Evolutionary conservation across 176 grass and related monocot genomes (phyloP).

Genomic region (Bromus sterilis): DNA sequence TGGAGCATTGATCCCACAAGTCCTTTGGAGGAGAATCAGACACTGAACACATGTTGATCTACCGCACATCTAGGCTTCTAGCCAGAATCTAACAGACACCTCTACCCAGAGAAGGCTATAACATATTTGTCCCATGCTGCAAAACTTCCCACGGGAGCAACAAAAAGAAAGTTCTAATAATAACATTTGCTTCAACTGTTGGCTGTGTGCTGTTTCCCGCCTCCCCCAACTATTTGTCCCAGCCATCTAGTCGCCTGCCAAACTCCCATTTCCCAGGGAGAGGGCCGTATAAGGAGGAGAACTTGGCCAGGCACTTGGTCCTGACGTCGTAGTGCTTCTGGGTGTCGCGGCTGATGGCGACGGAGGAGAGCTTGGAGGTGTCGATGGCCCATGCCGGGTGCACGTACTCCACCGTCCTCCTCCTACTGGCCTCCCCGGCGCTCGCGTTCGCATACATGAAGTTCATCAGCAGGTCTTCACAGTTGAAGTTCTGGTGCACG

Average conservation of each 20-base stretch:
- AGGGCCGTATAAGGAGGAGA: slow-evolving; percentile 60
- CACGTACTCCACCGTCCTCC: slow-evolving; percentile 80
- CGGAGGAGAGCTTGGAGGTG: slow-evolving; percentile 86
- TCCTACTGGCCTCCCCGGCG: background rate
- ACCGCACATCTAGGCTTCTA: slow-evolving; percentile 9
- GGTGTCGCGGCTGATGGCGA: slow-evolving; percentile 83
- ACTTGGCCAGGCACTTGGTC: slow-evolving; percentile 78
- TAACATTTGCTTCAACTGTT: slow-evolving; percentile 1
- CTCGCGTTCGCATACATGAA: slow-evolving; percentile 77
- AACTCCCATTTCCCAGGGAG: slow-evolving; percentile 66
- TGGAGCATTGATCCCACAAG: background rate
- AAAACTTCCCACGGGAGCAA: slow-evolving; percentile 14
- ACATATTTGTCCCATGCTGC: slow-evolving; percentile 14
- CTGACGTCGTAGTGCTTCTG: slow-evolving; percentile 77
- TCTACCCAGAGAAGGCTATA: background rate
- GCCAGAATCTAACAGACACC: background rate
- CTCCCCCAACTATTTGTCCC: slow-evolving; percentile 63
- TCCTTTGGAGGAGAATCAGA: background rate
- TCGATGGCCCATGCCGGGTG: slow-evolving; percentile 97
- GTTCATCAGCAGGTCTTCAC: slow-evolving; percentile 94
- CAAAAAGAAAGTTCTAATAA: slow-evolving; percentile 7
- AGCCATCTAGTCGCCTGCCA: slow-evolving; percentile 49
- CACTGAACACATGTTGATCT: background rate
- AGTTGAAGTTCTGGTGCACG: slow-evolving; percentile 91
- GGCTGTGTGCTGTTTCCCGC: background rate